A percentile compares a stretch with the other conserved stretches of the same genome.
Conservation (phyloP, 2,329 filamentous ascomycete genomes). For the Bipolaris zeicola region DNA sequence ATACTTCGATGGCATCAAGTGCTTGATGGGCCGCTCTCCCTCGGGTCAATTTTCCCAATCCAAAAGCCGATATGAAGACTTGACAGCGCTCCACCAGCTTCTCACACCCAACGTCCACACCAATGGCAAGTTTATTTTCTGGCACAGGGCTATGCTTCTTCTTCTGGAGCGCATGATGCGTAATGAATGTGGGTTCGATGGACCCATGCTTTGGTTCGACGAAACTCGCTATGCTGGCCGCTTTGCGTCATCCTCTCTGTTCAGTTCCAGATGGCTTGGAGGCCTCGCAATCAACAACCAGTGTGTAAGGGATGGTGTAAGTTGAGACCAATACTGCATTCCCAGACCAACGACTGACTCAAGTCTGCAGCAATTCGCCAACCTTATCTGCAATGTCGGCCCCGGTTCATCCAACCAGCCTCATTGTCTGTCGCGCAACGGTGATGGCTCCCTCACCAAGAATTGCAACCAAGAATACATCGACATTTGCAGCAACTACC, state of each 20-base stretch:
- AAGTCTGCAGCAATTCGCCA: conserved; percentile 37
- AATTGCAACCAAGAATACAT: conserved; percentile 38
- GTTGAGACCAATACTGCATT: conserved; percentile 7
- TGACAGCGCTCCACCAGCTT: conserved; percentile 43
- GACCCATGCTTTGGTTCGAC: conserved; percentile 48
- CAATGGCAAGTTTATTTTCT: conserved; percentile 49
- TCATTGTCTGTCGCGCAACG: conserved; percentile 43
- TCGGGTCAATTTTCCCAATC: conserved; percentile 35
- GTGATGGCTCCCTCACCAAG: conserved; percentile 29
- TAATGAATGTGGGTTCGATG: conserved; percentile 51
- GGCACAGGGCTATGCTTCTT: conserved; percentile 51
- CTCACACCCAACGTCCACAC: conserved; percentile 43
- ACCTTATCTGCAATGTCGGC: conserved; percentile 39
- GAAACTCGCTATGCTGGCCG: conserved; percentile 40
- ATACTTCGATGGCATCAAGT: conserved; percentile 39
- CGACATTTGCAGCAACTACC: conserved; percentile 33
- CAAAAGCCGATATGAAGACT: conserved; percentile 42
- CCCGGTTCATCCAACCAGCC: conserved; percentile 32
- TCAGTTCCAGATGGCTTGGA: conserved; percentile 38
- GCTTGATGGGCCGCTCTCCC: conserved; percentile 29
- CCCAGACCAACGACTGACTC: conserved; percentile 8
- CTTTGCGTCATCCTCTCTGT: conserved; percentile 39
- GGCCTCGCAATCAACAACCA: conserved; percentile 29
- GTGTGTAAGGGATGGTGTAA: conserved; percentile 44
- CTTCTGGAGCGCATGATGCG: conserved; percentile 52